Conservation (phyloP, 306 rosid species). For the Castanea sativa region DNA sequence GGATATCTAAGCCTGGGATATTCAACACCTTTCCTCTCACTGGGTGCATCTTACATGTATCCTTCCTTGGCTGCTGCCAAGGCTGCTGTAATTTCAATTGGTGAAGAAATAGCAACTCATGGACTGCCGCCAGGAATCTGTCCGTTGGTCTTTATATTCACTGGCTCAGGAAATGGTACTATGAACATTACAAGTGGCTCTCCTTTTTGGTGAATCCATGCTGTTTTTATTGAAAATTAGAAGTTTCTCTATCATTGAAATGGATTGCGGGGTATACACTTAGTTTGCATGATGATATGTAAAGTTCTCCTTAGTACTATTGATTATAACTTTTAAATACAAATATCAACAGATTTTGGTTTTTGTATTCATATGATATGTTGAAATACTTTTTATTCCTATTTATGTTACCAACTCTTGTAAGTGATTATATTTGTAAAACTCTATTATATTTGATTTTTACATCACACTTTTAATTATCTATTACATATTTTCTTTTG, state of each 20-base stretch:
- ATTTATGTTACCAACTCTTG: not conserved
- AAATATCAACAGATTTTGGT: not conserved
- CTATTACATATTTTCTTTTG: constrained; percentile 17
- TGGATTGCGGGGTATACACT: constrained; percentile 7
- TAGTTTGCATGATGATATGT: not conserved
- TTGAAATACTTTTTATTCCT: not conserved
- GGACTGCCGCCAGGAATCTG: constrained; percentile 87
- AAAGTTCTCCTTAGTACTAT: not conserved
- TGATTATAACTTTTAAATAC: not conserved
- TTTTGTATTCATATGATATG: not conserved
- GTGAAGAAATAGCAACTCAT: constrained; percentile 81
- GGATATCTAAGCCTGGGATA: constrained; percentile 91
- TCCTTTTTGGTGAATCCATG: constrained; percentile 8
- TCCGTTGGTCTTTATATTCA: constrained; percentile 84
- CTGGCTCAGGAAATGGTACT: constrained; percentile 76
- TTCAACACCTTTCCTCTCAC: constrained; percentile 90
- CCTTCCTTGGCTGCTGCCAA: constrained; percentile 90
- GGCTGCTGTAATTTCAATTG: constrained; percentile 93
- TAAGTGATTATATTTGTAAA: not conserved
- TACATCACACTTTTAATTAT: not conserved
- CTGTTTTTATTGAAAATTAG: not conserved
- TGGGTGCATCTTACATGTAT: constrained; percentile 96
- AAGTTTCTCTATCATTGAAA: not conserved
- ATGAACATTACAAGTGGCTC: not conserved
- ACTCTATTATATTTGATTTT: not conserved